These are phyloP conservation scores for Globisporangium nunn DNA, from an alignment of 352 stramenopile genomes.

Conservation along the genomic window DNA sequence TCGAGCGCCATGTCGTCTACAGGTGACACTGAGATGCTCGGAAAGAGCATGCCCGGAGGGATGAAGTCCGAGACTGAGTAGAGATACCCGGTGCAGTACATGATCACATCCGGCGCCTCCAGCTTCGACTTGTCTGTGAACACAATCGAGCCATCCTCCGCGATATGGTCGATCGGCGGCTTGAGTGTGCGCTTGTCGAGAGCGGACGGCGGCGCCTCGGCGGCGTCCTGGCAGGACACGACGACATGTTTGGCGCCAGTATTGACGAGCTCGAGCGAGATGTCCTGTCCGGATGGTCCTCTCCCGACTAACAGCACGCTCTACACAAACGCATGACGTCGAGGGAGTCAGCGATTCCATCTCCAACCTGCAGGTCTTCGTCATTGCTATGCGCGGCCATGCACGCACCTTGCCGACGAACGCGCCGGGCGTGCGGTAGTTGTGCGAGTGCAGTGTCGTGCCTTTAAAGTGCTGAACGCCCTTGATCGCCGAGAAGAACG, in stretches of 20 bases:
- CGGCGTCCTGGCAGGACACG: conserved; percentile 45
- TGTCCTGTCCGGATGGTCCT: conserved; percentile 70
- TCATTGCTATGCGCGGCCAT: too few relatives aligned
- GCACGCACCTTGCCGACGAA: conserved; percentile 33
- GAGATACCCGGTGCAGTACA: conserved; percentile 72
- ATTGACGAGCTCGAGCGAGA: conserved; percentile 59
- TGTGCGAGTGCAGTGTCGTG: conserved; percentile 38
- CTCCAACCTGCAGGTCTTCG: too few relatives aligned
- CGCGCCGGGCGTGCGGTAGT: conserved; percentile 37
- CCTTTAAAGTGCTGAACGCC: conserved; percentile 48
- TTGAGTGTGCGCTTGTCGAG: conserved; percentile 45
- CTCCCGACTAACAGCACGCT: conserved; percentile 56
- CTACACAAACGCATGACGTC: conserved; percentile 11
- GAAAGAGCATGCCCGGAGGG: conserved; percentile 42
- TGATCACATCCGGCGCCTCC: conserved; percentile 54
- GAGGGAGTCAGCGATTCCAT: too few relatives aligned
- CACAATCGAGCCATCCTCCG: conserved; percentile 36
- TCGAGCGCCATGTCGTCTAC: conserved; percentile 12
- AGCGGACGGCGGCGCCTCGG: conserved; percentile 14
- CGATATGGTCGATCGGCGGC: conserved; percentile 42
- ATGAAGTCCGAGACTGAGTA: conserved; percentile 55
- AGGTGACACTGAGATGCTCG: conserved; percentile 9
- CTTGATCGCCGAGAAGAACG: conserved; percentile 34
- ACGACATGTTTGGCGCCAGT: conserved; percentile 40
- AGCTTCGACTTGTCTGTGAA: conserved; percentile 55